Conservation (phyloP, 139 green algal genomes). For the Limnomonas spitsbergensis region DNA sequence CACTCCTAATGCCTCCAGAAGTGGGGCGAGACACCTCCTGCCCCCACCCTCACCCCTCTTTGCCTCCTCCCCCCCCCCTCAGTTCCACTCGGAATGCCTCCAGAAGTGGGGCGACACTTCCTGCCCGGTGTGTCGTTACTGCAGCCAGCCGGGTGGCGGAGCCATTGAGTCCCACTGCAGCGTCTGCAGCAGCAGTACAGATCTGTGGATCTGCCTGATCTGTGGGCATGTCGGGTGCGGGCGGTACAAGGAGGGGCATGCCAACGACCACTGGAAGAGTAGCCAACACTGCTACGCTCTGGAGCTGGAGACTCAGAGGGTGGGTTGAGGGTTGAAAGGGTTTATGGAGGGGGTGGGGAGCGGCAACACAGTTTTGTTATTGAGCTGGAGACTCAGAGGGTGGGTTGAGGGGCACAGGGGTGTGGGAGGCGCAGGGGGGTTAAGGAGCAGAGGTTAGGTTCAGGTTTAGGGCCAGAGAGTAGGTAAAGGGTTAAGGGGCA, state of each 20-base stretch:
- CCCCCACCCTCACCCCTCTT: no score
- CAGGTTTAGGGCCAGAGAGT: no score
- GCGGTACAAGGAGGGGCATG: constrained; percentile 71
- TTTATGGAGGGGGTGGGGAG: neutral
- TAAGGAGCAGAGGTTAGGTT: neutral
- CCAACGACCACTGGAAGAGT: constrained; percentile 78
- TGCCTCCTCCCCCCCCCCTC: no score
- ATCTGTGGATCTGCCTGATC: constrained; percentile 98
- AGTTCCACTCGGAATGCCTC: constrained; percentile 93
- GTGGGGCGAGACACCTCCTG: no score
- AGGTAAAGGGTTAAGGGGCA: no score
- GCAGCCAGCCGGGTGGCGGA: constrained; percentile 40
- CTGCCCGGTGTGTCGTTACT: constrained; percentile 91
- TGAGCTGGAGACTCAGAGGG: constrained; percentile 85
- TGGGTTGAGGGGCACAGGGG: neutral
- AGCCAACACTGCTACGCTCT: constrained; percentile 89
- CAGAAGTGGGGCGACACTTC: constrained; percentile 84
- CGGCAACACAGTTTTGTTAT: constrained; percentile 87
- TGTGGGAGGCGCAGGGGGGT: no score
- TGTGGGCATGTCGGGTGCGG: constrained; percentile 95
- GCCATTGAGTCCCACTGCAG: constrained; percentile 58
- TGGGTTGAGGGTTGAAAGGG: constrained; percentile 3
- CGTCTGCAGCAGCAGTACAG: constrained; percentile 60
- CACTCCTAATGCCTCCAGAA: no score
- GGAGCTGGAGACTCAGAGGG: constrained; percentile 85